Base-by-base conservation (phyloP, 371 early-diverging fungal genomes). In the Choanephora cucurbitarum region DNA sequence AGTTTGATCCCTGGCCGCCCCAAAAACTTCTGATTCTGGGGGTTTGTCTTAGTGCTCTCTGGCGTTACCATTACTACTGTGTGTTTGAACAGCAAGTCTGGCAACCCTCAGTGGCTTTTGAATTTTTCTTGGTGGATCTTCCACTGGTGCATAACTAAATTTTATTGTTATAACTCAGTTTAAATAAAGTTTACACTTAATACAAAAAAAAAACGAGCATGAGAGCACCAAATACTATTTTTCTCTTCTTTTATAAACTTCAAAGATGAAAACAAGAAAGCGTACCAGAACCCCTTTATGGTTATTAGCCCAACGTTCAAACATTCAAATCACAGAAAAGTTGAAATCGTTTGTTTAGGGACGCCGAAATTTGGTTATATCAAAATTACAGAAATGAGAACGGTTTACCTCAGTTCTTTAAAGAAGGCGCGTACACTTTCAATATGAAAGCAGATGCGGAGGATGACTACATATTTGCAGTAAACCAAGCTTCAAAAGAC, bases 261-360 rank as follows among this genome's bases (percentile, higher is more conserved):
- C 41, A 41, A 41, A 41, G 18, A 41, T n/a, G 41, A 41, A 41
- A 41, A 41, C 41, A 41, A 28, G 28, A 28, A 28, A 28, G 28
- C 28, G 28, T 28, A 28, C 28, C 28, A 28, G 28, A 28, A 50
- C 41, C n/a, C 37, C 37, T n/a, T 50, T 17, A 28, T 40, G 51
- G 23, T 50, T 24, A 50, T 40, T 40, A 46, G 28, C 28, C 28
- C 28, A 28, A 28, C 53, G 44, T 44, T 21, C 53, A 44, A 44
- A 52, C 32, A 52, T 52, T 52, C 44, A 43, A 52, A 52, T 44
- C 32, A 52, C 53, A 52, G 44, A 52, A 52, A 52, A 52, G 53
- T 52, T 44, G 53, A 52, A 52, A 52, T 52, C 53, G 43, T 52
- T 52, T 52, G 53, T 52, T 43, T 44, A 52, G 53, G 44, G 53